Conservation (phyloP, 257 asterid species). For the Ilex asprella region DNA sequence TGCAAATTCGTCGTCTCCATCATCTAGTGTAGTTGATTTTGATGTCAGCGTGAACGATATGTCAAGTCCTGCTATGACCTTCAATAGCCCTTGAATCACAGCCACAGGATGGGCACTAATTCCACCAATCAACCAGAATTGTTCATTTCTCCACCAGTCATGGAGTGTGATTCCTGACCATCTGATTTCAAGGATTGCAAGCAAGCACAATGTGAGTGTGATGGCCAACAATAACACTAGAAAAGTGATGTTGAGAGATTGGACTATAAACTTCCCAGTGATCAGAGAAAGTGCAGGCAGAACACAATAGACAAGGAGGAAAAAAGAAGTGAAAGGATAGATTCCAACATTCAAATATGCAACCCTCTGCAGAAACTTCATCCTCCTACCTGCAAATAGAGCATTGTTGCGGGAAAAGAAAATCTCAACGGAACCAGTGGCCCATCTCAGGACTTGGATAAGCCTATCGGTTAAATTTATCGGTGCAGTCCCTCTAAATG, state of each 20-base stretch:
- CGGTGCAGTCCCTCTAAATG: slow-evolving; percentile 97
- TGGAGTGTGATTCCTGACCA: slow-evolving; percentile 90
- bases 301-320: slow-evolving; percentile 70
- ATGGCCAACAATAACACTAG: slow-evolving; percentile 48
- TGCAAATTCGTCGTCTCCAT: slow-evolving; percentile 66
- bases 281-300: slow-evolving; percentile 83
- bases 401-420: slow-evolving; percentile 89
- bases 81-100: slow-evolving; percentile 73
- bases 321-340: slow-evolving; percentile 80
- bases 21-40: slow-evolving; percentile 62
- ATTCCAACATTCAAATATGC: slow-evolving; percentile 89
- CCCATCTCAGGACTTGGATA: slow-evolving; percentile 89
- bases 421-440: slow-evolving; percentile 93
- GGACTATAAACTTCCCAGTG: slow-evolving; percentile 85
- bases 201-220: slow-evolving; percentile 55
- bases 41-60: slow-evolving; percentile 83
- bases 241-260: slow-evolving; percentile 58
- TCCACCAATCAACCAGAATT: slow-evolving; percentile 92
- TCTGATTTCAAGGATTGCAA: slow-evolving; percentile 69
- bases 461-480: slow-evolving; percentile 81
- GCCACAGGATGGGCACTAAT: slow-evolving; percentile 94
- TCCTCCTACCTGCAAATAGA: slow-evolving; percentile 56
- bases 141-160: slow-evolving; percentile 98
- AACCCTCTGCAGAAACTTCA: slow-evolving; percentile 80
- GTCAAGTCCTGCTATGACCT: slow-evolving; percentile 82